Evolutionary conservation across 1,139 yeast genomes (phyloP).

Genomic region (Geotrichum candidum): DNA sequence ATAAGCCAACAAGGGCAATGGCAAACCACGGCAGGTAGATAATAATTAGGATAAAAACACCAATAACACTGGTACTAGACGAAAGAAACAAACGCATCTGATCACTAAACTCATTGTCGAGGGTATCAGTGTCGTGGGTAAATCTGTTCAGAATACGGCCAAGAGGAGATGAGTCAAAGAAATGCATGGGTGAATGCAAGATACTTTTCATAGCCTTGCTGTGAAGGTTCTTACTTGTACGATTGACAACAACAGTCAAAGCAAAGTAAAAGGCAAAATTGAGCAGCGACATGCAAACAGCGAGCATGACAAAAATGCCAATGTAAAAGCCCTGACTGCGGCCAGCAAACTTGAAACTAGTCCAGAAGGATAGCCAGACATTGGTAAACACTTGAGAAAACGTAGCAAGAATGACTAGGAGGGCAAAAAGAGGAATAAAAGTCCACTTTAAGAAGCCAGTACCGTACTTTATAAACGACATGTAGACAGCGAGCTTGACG

Average conservation of each 20-base stretch:
- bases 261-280: conserved; percentile 42
- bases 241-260: conserved; percentile 48
- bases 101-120: conserved; percentile 59
- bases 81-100: conserved; percentile 42
- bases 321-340: conserved; percentile 56
- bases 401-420: conserved; percentile 44
- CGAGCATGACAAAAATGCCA: conserved; percentile 59
- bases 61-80: conserved; percentile 50
- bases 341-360: conserved; percentile 47
- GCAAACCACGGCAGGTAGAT: conserved; percentile 75
- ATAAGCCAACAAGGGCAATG: conserved; percentile 56
- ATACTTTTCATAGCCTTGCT: conserved; percentile 52
- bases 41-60: conserved; percentile 62
- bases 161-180: conserved; percentile 61
- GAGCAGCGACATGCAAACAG: conserved; percentile 36
- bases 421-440: conserved; percentile 41
- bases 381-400: conserved; percentile 62
- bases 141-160: conserved; percentile 68
- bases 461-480: conserved; percentile 52
- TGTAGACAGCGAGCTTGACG: conserved; percentile 44
- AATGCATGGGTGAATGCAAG: conserved; percentile 71
- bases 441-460: conserved; percentile 43
- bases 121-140: conserved; percentile 77
- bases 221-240: conserved; percentile 36
- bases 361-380: conserved; percentile 87